Conservation (phyloP, 441 rosid species). For the Gossypium lobatum region DNA sequence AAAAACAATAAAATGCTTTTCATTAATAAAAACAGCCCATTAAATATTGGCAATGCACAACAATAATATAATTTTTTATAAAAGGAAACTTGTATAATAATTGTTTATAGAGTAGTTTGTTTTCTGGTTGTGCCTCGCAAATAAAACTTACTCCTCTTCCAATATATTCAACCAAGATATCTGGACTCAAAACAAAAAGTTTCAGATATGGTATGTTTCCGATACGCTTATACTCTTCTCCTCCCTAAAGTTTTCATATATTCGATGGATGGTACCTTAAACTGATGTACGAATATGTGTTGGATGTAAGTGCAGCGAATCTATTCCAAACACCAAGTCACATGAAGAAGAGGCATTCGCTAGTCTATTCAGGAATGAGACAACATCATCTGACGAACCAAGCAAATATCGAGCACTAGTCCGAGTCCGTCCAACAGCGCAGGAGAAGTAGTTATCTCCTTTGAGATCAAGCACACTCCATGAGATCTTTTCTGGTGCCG, state of each 20-base stretch:
- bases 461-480: slow-evolving; percentile 98
- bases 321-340: background rate
- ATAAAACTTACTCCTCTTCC: too few relatives aligned
- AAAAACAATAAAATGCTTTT: too few relatives aligned
- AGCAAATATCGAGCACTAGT: slow-evolving; percentile 75
- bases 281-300: background rate
- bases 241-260: background rate
- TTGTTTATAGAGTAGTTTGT: too few relatives aligned
- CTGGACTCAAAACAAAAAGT: background rate
- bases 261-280: background rate
- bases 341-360: slow-evolving; percentile 28
- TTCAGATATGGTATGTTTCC: background rate
- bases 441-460: slow-evolving; percentile 92
- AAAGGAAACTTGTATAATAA: too few relatives aligned
- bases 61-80: too few relatives aligned
- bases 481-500: slow-evolving; percentile 58
- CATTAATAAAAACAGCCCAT: too few relatives aligned
- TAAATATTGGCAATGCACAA: too few relatives aligned
- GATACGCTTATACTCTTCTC: background rate
- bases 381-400: slow-evolving; percentile 78
- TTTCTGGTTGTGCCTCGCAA: too few relatives aligned
- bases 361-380: slow-evolving; percentile 61
- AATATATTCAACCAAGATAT: background rate
- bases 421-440: slow-evolving; percentile 81
- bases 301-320: background rate